Percentiles rank a stretch among this genome's conserved stretches.
Evolutionary conservation across 352 stramenopile genomes (phyloP).

Genomic region (Phytophthora vignae): DNA sequence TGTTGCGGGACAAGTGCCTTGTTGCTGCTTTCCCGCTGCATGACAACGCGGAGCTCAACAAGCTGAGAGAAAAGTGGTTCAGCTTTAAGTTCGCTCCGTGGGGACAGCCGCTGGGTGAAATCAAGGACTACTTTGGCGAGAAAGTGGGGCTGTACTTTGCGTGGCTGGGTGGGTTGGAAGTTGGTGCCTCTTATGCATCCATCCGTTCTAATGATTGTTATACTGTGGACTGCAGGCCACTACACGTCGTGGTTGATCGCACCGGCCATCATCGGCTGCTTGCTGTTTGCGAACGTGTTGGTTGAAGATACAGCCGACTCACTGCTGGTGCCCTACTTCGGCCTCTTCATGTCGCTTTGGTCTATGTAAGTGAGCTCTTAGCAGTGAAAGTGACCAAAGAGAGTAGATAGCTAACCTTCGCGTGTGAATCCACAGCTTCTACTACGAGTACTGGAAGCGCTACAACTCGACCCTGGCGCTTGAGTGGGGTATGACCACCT

Average conservation of each 20-base stretch:
- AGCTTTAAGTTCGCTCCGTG: constrained; percentile 68
- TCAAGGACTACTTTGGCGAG: constrained; percentile 87
- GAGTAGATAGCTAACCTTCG: neutral
- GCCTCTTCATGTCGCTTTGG: constrained; percentile 87
- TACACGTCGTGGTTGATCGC: constrained; percentile 95
- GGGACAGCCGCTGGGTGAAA: constrained; percentile 61
- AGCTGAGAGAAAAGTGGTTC: constrained; percentile 69
- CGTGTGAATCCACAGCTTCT: constrained; percentile 46
- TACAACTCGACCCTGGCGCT: constrained; percentile 75
- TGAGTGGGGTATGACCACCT: constrained; percentile 79
- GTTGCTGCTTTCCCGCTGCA: constrained; percentile 72
- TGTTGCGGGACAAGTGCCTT: constrained; percentile 66
- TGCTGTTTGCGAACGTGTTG: constrained; percentile 90
- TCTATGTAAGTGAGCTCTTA: constrained; percentile 49
- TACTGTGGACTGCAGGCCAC: constrained; percentile 58
- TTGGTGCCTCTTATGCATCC: neutral
- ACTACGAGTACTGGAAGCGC: constrained; percentile 88
- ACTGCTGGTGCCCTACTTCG: constrained; percentile 72
- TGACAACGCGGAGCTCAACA: constrained; percentile 52
- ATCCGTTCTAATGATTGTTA: neutral
- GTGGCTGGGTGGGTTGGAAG: constrained; percentile 85
- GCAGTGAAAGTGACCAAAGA: no score
- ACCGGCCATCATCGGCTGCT: constrained; percentile 87
- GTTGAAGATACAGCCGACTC: constrained; percentile 65
- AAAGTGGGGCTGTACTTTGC: constrained; percentile 98